phyloP scores from a whole-genome alignment of 805 yeast genomes.

The Dipodascopsis uninucleata region DNA sequence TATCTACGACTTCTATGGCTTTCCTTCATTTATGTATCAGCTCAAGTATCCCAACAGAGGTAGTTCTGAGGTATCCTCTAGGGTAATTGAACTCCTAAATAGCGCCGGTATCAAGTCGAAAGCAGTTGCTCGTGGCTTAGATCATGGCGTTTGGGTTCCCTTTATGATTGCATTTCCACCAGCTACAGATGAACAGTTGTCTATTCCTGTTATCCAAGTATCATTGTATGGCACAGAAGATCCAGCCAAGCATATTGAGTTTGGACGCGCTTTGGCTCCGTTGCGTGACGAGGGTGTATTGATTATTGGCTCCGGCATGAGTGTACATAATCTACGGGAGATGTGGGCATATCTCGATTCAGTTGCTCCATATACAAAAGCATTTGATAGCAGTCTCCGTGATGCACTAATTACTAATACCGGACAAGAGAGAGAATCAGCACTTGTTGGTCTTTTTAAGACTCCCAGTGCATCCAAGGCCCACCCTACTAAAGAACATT shows the following conservation, averaged over 20 bases:
- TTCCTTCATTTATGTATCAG: slow-evolving; percentile 60
- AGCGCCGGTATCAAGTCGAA: slow-evolving; percentile 45
- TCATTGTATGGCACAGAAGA: slow-evolving; percentile 38
- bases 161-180: slow-evolving; percentile 17
- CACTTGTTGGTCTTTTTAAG: slow-evolving; percentile 40
- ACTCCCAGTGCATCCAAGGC: slow-evolving; percentile 42
- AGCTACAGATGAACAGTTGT: slow-evolving; percentile 35
- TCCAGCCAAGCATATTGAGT: slow-evolving; percentile 43
- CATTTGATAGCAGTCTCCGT: slow-evolving; percentile 50
- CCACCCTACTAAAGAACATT: slow-evolving; percentile 77
- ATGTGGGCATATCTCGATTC: slow-evolving; percentile 33
- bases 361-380: slow-evolving; percentile 47
- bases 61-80: slow-evolving; percentile 43
- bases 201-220: slow-evolving; percentile 44
- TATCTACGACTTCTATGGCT: slow-evolving; percentile 73
- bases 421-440: slow-evolving; percentile 37
- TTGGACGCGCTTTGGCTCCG: slow-evolving; percentile 54
- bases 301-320: slow-evolving; percentile 69
- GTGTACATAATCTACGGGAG: slow-evolving; percentile 73
- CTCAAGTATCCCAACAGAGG: slow-evolving; percentile 57
- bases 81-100: slow-evolving; percentile 43
- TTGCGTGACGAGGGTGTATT: slow-evolving; percentile 49
- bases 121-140: slow-evolving; percentile 57
- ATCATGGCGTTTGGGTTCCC: slow-evolving; percentile 80
- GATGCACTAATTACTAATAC: slow-evolving; percentile 37